phyloP scores from a whole-genome alignment of 495 filamentous ascomycete genomes.

The Talaromyces ruber region DNA sequence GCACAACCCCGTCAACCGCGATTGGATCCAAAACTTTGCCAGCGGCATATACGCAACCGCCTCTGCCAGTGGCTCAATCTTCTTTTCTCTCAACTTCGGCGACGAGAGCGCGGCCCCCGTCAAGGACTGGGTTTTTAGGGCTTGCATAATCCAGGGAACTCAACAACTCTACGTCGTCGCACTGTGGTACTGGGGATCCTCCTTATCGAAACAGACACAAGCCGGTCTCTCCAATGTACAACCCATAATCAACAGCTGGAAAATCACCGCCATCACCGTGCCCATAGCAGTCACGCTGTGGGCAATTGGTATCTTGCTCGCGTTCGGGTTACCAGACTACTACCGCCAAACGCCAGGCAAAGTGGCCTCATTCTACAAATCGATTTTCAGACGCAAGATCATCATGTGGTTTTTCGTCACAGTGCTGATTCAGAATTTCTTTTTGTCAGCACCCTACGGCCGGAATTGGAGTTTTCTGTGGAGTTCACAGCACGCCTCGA shows the following conservation, averaged over 20 bases:
- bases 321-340: conserved; percentile 39
- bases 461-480: conserved; percentile 44
- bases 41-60: conserved; percentile 39
- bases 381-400: conserved; percentile 38
- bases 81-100: conserved; percentile 45
- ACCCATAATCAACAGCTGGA: conserved; percentile 35
- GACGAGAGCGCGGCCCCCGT: conserved; percentile 41
- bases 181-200: conserved; percentile 45
- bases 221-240: conserved; percentile 25
- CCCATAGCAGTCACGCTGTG: conserved; percentile 35
- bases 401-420: conserved; percentile 43
- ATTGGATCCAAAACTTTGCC: conserved; percentile 42
- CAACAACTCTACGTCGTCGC: conserved; percentile 43
- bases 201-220: conserved; percentile 26
- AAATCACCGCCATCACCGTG: conserved; percentile 38
- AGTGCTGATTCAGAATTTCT: conserved; percentile 41
- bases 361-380: conserved; percentile 49
- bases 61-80: conserved; percentile 41
- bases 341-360: conserved; percentile 56
- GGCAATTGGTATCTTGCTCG: conserved; percentile 31
- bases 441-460: conserved; percentile 40
- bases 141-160: conserved; percentile 42
- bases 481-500: conserved; percentile 34
- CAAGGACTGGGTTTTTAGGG: conserved; percentile 44
- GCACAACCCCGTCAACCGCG: conserved; percentile 28